A percentile compares a stretch with the other conserved stretches of the same genome.
Conservation (phyloP, 139 green algal genomes). For the Tetradesmus obliquus region DNA sequence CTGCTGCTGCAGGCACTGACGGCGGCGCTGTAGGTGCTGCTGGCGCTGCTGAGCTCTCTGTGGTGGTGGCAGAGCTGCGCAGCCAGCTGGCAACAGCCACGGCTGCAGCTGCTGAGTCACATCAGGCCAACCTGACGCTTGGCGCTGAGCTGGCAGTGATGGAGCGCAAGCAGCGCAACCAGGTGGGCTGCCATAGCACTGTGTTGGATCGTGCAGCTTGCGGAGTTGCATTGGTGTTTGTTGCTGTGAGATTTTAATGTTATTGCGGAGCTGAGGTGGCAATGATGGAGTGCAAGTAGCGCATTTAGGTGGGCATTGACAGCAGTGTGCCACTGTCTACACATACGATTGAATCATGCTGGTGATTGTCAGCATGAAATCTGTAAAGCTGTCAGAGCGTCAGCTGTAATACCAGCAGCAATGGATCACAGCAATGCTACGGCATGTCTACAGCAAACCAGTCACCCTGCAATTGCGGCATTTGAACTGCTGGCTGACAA, state of each 20-base stretch:
- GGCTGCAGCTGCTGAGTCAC: constrained; percentile 9
- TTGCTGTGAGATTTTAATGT: background rate
- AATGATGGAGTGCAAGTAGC: no score
- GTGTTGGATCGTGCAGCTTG: background rate
- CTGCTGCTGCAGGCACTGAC: background rate
- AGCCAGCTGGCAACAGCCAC: background rate
- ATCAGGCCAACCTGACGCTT: constrained; percentile 15
- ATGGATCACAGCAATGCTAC: no score
- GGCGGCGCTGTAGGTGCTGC: background rate
- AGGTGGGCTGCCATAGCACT: background rate
- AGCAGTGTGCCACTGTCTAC: no score
- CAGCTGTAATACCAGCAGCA: no score
- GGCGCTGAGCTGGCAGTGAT: constrained; percentile 38
- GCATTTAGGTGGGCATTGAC: no score
- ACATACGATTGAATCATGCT: no score
- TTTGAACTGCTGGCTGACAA: no score
- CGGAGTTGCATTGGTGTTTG: background rate
- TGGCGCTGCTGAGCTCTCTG: background rate
- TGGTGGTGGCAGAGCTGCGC: background rate
- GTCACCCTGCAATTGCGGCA: no score
- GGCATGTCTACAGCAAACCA: no score
- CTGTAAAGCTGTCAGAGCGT: no score
- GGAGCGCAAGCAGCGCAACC: constrained; percentile 38
- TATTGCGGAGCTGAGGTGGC: no score
- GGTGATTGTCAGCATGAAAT: no score